Conservation (phyloP, 2,329 filamentous ascomycete species). For the Microsporum ferrugineum region DNA sequence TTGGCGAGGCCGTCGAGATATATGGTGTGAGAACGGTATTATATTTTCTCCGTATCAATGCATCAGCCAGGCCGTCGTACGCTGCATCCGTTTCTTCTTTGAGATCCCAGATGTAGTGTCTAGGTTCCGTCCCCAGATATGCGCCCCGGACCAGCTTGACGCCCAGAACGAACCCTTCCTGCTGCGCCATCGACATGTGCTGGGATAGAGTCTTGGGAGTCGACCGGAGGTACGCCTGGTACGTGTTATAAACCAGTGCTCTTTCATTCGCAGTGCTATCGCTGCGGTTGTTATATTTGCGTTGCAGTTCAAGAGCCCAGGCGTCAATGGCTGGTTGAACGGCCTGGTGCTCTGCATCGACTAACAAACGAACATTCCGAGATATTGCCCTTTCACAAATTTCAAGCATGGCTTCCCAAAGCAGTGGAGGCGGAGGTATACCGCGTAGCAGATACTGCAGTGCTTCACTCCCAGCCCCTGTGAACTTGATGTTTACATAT, state of each 20-base stretch:
- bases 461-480: slow-evolving; percentile 67
- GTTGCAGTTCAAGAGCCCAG: slow-evolving; percentile 66
- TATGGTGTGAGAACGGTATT: slow-evolving; percentile 36
- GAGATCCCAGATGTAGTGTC: slow-evolving; percentile 57
- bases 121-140: slow-evolving; percentile 57
- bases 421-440: slow-evolving; percentile 49
- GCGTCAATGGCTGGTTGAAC: slow-evolving; percentile 68
- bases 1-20: slow-evolving; percentile 13
- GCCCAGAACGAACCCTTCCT: slow-evolving; percentile 54
- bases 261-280: slow-evolving; percentile 28
- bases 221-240: slow-evolving; percentile 62
- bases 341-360: slow-evolving; percentile 72
- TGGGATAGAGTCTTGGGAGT: slow-evolving; percentile 46
- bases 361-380: slow-evolving; percentile 60
- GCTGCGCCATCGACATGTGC: slow-evolving; percentile 49
- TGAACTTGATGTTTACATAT: slow-evolving; percentile 63
- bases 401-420: slow-evolving; percentile 57
- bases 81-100: slow-evolving; percentile 57
- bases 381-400: slow-evolving; percentile 62
- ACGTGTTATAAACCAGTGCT: slow-evolving; percentile 65
- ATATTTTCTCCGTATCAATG: slow-evolving; percentile 54
- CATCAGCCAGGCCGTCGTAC: slow-evolving; percentile 60
- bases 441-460: slow-evolving; percentile 55
- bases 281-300: slow-evolving; percentile 54
- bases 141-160: slow-evolving; percentile 66